phyloP scores from a whole-genome alignment of 179 eudicot species.

The Gypsophila paniculata region DNA sequence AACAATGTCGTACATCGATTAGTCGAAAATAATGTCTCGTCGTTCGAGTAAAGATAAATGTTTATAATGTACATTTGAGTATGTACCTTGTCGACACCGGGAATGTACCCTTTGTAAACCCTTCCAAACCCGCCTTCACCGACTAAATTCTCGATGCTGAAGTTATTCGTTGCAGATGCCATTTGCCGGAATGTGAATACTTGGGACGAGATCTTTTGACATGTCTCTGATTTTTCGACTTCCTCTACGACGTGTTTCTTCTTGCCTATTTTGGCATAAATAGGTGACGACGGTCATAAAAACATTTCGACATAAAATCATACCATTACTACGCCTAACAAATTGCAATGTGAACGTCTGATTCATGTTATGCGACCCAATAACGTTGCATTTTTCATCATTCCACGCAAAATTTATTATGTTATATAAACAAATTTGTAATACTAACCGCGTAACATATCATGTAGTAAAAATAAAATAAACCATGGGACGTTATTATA shows the following conservation, averaged over 20 bases:
- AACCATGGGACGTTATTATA: background rate
- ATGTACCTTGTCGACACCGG: slow-evolving; percentile 40
- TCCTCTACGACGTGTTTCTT: slow-evolving; percentile 34
- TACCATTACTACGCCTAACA: too few relatives aligned
- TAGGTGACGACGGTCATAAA: background rate
- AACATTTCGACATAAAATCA: too few relatives aligned
- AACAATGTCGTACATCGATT: slow-evolving; percentile 1
- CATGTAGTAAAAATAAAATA: background rate
- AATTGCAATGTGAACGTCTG: too few relatives aligned
- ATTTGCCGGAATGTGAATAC: slow-evolving; percentile 67
- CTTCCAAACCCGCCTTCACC: slow-evolving; percentile 89
- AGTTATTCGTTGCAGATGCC: slow-evolving; percentile 63
- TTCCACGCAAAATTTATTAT: too few relatives aligned
- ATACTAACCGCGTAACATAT: background rate
- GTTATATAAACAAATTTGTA: too few relatives aligned
- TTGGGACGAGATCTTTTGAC: slow-evolving; percentile 44
- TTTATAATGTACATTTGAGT: background rate
- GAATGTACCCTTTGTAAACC: slow-evolving; percentile 60
- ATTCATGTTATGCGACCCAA: too few relatives aligned
- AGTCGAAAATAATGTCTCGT: background rate
- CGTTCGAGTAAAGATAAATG: background rate
- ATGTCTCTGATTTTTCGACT: slow-evolving; percentile 18
- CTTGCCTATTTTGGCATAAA: slow-evolving; percentile 34
- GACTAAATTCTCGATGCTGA: slow-evolving; percentile 51
- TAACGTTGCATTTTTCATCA: too few relatives aligned